Evolutionary conservation across 192 early-diverging fungal species (phyloP).

Genomic region (Thamnidium elegans): DNA sequence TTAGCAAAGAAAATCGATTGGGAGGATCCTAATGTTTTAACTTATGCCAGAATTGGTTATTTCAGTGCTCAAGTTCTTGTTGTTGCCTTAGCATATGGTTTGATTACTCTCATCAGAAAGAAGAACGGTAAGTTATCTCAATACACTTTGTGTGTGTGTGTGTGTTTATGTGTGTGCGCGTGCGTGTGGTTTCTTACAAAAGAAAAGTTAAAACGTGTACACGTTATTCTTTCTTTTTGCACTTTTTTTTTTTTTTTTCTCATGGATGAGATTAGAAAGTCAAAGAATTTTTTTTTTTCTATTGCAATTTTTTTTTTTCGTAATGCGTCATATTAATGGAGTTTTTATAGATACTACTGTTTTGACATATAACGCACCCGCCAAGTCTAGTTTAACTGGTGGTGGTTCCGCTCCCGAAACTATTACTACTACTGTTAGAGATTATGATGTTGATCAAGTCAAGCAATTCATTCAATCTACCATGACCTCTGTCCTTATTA

Average conservation of each 20-base stretch:
- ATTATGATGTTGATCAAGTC: slow-evolving; percentile 77
- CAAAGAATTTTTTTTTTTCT: not conserved
- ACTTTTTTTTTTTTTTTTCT: no score
- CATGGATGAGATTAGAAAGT: no score
- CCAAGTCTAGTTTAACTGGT: slow-evolving; percentile 51
- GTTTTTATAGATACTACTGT: slow-evolving; percentile 64
- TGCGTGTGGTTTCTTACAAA: not conserved
- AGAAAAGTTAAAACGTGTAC: not conserved
- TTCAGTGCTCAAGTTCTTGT: slow-evolving; percentile 56
- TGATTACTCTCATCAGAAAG: slow-evolving; percentile 46
- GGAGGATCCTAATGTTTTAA: slow-evolving; percentile 59
- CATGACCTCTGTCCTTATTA: slow-evolving; percentile 65
- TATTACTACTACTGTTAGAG: slow-evolving; percentile 45
- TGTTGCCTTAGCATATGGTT: slow-evolving; percentile 39
- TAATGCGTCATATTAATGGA: slow-evolving; percentile 5
- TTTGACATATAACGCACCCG: slow-evolving; percentile 73
- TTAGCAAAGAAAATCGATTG: slow-evolving; percentile 67
- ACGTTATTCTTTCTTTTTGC: no score
- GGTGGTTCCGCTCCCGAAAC: slow-evolving; percentile 20
- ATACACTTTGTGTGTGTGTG: not conserved
- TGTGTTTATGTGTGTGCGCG: not conserved
- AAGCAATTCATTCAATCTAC: slow-evolving; percentile 70
- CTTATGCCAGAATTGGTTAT: slow-evolving; percentile 60
- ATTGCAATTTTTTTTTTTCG: slow-evolving; percentile 2
- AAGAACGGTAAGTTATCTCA: slow-evolving; percentile 65